phyloP scores from a whole-genome alignment of 2,329 filamentous ascomycete species.

The Zopfia rhizophila region DNA sequence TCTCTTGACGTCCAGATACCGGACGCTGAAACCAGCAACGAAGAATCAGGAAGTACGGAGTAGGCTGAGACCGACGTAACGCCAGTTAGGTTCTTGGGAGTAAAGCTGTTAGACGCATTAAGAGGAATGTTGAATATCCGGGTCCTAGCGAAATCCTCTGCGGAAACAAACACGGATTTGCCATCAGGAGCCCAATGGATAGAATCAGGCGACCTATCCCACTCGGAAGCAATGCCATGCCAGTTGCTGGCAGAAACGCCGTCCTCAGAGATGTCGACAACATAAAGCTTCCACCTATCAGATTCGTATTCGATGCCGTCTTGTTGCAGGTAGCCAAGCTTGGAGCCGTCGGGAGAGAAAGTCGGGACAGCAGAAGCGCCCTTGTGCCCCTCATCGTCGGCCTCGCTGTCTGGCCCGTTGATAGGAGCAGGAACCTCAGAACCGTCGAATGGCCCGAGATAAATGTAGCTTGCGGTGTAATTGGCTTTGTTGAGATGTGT shows the following conservation, averaged over 20 bases:
- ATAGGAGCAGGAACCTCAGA: slow-evolving; percentile 57
- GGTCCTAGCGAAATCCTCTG: slow-evolving; percentile 46
- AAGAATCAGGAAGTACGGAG: slow-evolving; percentile 70
- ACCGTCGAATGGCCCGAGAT: slow-evolving; percentile 73
- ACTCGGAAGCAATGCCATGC: slow-evolving; percentile 40
- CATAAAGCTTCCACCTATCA: slow-evolving; percentile 71
- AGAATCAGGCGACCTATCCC: slow-evolving; percentile 41
- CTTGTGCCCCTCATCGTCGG: slow-evolving; percentile 56
- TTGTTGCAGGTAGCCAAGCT: slow-evolving; percentile 80
- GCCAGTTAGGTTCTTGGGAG: slow-evolving; percentile 55
- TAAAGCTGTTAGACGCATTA: slow-evolving; percentile 62
- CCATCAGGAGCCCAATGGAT: slow-evolving; percentile 45
- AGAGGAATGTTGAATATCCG: slow-evolving; percentile 71
- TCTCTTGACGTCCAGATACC: slow-evolving; percentile 46
- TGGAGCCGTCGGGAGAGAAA: slow-evolving; percentile 78
- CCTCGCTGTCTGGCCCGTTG: slow-evolving; percentile 44
- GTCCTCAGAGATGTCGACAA: slow-evolving; percentile 38
- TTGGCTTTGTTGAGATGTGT: slow-evolving; percentile 76
- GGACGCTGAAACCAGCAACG: slow-evolving; percentile 54
- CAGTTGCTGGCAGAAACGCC: slow-evolving; percentile 41
- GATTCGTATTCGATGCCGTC: slow-evolving; percentile 76
- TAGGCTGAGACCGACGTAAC: slow-evolving; percentile 45
- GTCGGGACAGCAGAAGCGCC: slow-evolving; percentile 75
- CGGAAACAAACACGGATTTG: slow-evolving; percentile 43
- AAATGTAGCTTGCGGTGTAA: slow-evolving; percentile 84